phyloP scores from a whole-genome alignment of 768 basidiomycete species.

The Calvatia gigantea region DNA sequence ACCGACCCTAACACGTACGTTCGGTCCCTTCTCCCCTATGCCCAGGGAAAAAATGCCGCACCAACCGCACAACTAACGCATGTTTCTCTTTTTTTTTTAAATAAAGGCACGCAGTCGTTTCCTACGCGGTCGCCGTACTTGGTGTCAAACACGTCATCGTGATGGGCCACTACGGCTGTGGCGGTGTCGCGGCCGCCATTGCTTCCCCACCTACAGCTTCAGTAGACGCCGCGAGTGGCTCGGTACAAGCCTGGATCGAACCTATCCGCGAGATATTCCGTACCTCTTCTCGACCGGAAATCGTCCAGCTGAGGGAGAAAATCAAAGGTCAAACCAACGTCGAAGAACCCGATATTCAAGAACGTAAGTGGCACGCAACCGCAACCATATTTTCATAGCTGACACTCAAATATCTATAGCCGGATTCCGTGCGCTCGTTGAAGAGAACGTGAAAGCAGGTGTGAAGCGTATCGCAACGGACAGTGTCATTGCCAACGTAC shows the following conservation, averaged over 20 bases:
- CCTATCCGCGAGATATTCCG: conserved; percentile 34
- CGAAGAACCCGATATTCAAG: conserved; percentile 24
- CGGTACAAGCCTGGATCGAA: conserved; percentile 37
- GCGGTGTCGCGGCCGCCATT: conserved; percentile 37
- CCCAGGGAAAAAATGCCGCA: no score
- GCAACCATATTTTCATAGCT: no score
- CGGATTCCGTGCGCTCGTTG: conserved; percentile 27
- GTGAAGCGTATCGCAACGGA: conserved; percentile 20
- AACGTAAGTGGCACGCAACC: no score
- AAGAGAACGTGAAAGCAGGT: conserved; percentile 14
- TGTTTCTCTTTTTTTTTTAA: neutral
- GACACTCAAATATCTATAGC: conserved; percentile 21
- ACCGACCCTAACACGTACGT: conserved; percentile 33
- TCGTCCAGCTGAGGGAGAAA: conserved; percentile 28
- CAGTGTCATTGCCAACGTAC: conserved; percentile 19
- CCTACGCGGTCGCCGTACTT: conserved; percentile 33
- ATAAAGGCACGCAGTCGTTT: conserved; percentile 31
- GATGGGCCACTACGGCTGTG: conserved; percentile 43
- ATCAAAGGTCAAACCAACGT: conserved; percentile 15
- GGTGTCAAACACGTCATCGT: conserved; percentile 37
- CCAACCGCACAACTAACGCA: no score
- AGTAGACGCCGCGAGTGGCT: conserved; percentile 24
- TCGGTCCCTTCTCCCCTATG: neutral
- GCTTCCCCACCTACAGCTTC: conserved; percentile 19
- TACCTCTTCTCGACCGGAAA: conserved; percentile 29